A percentile compares a stretch with the other conserved stretches of the same genome.
These are phyloP conservation scores for Trichosanthes truncata DNA, from an alignment of 306 rosid species.

Conservation along the genomic window DNA sequence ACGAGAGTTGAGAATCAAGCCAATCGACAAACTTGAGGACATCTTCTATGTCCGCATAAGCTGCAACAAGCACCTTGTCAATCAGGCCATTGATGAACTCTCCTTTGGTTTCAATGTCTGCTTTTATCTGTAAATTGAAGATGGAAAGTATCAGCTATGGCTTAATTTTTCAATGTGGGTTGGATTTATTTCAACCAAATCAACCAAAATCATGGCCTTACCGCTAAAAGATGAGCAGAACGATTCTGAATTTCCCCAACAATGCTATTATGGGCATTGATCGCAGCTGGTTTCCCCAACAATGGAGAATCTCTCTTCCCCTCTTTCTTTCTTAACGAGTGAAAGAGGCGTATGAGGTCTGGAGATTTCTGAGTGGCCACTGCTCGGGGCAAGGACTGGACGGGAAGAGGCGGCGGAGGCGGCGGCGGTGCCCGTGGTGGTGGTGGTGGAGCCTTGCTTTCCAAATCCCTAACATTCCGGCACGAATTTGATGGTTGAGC, in stretches of 20 bases:
- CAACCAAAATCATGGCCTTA: slow-evolving; percentile 30
- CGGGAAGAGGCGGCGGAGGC: slow-evolving; percentile 39
- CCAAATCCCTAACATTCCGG: slow-evolving; percentile 2
- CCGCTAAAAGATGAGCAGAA: slow-evolving; percentile 84
- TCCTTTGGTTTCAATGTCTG: slow-evolving; percentile 88
- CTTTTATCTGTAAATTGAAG: slow-evolving; percentile 51
- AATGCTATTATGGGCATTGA: slow-evolving; percentile 72
- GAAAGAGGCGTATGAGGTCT: slow-evolving; percentile 36
- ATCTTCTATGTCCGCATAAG: slow-evolving; percentile 64
- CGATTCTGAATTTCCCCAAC: slow-evolving; percentile 95
- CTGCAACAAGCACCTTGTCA: slow-evolving; percentile 53
- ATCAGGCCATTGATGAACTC: slow-evolving; percentile 73
- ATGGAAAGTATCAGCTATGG: neutral
- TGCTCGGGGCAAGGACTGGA: slow-evolving; percentile 28
- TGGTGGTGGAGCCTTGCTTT: slow-evolving; percentile 30
- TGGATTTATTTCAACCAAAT: slow-evolving; percentile 8
- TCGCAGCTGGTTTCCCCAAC: slow-evolving; percentile 28
- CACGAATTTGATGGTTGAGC: neutral
- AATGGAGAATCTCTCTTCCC: slow-evolving; percentile 37
- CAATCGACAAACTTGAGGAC: slow-evolving; percentile 78
- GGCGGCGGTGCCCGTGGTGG: slow-evolving; percentile 34
- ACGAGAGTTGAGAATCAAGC: slow-evolving; percentile 77
- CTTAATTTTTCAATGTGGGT: neutral
- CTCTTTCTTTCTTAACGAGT: slow-evolving; percentile 44
- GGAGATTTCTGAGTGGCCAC: slow-evolving; percentile 42